phyloP scores from a whole-genome alignment of 2,329 filamentous ascomycete genomes.

The Lachnellula arida region DNA sequence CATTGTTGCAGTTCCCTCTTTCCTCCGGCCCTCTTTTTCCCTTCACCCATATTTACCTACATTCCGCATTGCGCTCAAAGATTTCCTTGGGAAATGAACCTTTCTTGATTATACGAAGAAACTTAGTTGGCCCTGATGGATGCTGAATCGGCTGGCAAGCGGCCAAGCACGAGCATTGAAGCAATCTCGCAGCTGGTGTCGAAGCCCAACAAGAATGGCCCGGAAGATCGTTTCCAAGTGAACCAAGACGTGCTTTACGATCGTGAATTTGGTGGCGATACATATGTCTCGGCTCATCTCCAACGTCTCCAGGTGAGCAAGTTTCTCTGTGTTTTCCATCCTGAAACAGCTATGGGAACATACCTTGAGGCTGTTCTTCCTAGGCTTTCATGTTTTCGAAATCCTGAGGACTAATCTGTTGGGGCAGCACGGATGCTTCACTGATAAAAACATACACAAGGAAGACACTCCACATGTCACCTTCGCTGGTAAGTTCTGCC shows the following conservation, averaged over 20 bases:
- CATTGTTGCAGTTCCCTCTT: not conserved
- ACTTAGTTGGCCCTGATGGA: not conserved
- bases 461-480: conserved; percentile 39
- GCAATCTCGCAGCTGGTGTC: not conserved
- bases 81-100: too few relatives aligned
- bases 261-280: conserved; percentile 41
- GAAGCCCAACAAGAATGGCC: conserved; percentile 16
- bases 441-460: conserved; percentile 39
- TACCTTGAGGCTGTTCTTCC: too few relatives aligned
- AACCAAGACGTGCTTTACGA: conserved; percentile 44
- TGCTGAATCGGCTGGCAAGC: not conserved
- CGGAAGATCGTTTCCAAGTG: conserved; percentile 22
- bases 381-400: too few relatives aligned
- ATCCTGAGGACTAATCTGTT: too few relatives aligned
- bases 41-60: not conserved
- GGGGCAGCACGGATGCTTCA: conserved; percentile 42
- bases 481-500: conserved; percentile 32
- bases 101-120: too few relatives aligned
- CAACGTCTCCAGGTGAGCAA: conserved; percentile 34
- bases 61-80: not conserved
- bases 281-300: conserved; percentile 45
- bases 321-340: too few relatives aligned
- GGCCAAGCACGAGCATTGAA: not conserved
- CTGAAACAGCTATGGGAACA: too few relatives aligned
- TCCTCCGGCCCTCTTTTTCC: not conserved